phyloP scores from a whole-genome alignment of 2,329 filamentous ascomycete species.

The Exserohilum turcica region DNA sequence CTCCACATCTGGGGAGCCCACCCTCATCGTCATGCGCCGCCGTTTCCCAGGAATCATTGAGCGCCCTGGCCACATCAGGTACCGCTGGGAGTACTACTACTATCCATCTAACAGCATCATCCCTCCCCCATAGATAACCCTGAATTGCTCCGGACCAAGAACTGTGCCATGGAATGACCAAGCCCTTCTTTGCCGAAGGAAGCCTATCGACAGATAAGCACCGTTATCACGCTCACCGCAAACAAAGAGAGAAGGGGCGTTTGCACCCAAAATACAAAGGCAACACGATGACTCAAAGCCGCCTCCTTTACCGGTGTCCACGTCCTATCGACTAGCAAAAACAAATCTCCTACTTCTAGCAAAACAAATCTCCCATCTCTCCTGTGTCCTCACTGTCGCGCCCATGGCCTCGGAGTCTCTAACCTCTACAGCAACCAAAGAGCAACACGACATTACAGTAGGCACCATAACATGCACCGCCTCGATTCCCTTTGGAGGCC shows the following conservation, averaged over 20 bases:
- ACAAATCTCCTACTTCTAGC: no score
- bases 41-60: neutral
- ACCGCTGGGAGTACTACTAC: slow-evolving; percentile 1
- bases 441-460: slow-evolving; percentile 27
- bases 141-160: slow-evolving; percentile 2
- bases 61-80: slow-evolving; percentile 5
- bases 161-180: slow-evolving; percentile 12
- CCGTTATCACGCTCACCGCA: slow-evolving; percentile 29
- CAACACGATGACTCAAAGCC: neutral
- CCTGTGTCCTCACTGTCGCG: neutral
- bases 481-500: slow-evolving; percentile 50
- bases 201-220: slow-evolving; percentile 39
- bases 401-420: slow-evolving; percentile 24
- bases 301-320: neutral
- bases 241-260: slow-evolving; percentile 22
- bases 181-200: slow-evolving; percentile 23
- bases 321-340: no score
- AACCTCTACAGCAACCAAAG: slow-evolving; percentile 19
- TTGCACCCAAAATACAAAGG: slow-evolving; percentile 18
- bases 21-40: slow-evolving; percentile 9
- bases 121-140: slow-evolving; percentile 15
- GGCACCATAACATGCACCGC: slow-evolving; percentile 45
- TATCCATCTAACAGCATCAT: neutral
- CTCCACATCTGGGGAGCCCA: slow-evolving; percentile 13
- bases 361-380: no score